phyloP scores from a whole-genome alignment of 352 stramenopile species.

The Phytophthora melonis region DNA sequence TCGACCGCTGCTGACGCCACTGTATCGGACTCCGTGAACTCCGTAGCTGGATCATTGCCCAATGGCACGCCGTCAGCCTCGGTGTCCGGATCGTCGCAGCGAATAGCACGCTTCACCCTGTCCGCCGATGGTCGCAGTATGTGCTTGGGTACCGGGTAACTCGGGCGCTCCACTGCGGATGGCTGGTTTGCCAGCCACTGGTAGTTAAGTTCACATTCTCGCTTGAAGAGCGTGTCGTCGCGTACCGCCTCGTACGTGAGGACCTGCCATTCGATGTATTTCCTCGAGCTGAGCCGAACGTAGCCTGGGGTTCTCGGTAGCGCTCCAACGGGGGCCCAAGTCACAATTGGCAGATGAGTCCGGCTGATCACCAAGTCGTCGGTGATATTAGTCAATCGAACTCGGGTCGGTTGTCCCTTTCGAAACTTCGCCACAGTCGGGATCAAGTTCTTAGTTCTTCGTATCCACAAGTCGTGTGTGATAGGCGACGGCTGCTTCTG shows the following conservation, averaged over 20 bases:
- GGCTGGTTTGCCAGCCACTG: constrained; percentile 8
- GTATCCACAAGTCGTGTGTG: constrained; percentile 9
- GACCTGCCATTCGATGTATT: constrained; percentile 14
- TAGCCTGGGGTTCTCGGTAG: background rate
- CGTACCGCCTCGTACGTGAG: background rate
- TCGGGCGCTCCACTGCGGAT: background rate
- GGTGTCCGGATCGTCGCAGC: background rate
- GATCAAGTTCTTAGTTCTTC: background rate
- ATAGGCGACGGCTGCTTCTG: background rate
- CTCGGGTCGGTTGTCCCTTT: background rate
- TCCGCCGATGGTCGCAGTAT: background rate
- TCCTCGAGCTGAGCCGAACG: background rate
- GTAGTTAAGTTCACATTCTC: background rate
- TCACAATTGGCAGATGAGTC: background rate
- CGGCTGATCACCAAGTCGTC: background rate
- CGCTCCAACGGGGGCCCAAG: background rate
- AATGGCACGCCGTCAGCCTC: background rate
- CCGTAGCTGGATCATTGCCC: background rate
- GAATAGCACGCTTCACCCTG: no score
- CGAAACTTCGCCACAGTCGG: constrained; percentile 5
- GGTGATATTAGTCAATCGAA: constrained; percentile 2
- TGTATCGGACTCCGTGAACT: background rate
- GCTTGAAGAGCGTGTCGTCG: background rate
- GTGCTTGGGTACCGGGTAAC: background rate
- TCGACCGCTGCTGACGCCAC: no score